Conservation (phyloP, 345 rosid genomes). For the Dipteronia sinensis region DNA sequence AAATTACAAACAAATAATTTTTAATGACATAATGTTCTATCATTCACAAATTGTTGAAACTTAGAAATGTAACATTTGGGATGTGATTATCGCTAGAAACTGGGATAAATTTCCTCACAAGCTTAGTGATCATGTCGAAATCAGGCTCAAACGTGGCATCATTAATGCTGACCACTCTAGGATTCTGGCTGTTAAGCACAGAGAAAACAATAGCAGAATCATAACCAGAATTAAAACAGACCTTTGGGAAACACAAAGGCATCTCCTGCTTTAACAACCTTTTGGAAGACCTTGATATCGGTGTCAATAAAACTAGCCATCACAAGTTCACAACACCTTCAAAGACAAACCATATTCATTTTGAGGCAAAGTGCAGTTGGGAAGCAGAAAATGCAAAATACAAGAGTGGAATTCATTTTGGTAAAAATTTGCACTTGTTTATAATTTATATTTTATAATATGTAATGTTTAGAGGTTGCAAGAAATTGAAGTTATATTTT, state of each 20-base stretch:
- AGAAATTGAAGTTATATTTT: slow-evolving; percentile 17
- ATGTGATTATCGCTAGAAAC: slow-evolving; percentile 14
- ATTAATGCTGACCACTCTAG: slow-evolving; percentile 57
- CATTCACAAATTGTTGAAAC: slow-evolving; percentile 2
- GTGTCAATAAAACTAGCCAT: too few species aligned
- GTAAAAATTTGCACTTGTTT: not conserved
- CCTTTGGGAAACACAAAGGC: slow-evolving; percentile 74
- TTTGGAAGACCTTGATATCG: slow-evolving; percentile 47
- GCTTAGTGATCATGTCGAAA: slow-evolving; percentile 24
- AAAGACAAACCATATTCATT: slow-evolving; percentile 52
- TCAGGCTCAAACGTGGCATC: slow-evolving; percentile 45
- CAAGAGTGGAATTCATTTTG: slow-evolving; percentile 37
- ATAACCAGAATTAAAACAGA: slow-evolving; percentile 55
- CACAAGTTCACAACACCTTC: slow-evolving; percentile 55
- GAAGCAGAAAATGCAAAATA: slow-evolving; percentile 27
- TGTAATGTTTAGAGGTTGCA: slow-evolving; percentile 25
- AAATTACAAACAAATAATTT: not conserved
- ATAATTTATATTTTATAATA: slow-evolving; percentile 5
- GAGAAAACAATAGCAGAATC: slow-evolving; percentile 54
- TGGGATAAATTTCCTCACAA: slow-evolving; percentile 33
- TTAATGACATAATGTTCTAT: not conserved
- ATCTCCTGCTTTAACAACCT: slow-evolving; percentile 44
- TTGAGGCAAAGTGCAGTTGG: slow-evolving; percentile 14
- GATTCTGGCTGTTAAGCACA: slow-evolving; percentile 78
- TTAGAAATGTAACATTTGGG: slow-evolving; percentile 11